Percentiles rank a stretch among this genome's conserved stretches.
Evolutionary conservation across 257 asterid genomes (phyloP).

Genomic region (Primulina tabacum): DNA sequence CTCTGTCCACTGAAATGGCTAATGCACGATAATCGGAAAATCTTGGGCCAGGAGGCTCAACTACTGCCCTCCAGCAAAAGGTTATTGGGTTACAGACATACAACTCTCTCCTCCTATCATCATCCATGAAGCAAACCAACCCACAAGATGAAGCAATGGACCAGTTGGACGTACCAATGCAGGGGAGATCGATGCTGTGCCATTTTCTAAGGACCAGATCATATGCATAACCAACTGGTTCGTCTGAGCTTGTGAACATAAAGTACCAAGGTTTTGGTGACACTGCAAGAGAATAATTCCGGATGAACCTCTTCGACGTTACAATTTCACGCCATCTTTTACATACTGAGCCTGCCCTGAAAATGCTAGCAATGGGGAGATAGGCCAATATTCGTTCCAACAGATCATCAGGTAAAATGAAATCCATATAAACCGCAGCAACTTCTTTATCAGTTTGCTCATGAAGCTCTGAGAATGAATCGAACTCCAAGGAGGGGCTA

Average conservation of each 20-base stretch:
- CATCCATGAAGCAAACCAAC: conserved; percentile 85
- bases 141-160: conserved; percentile 76
- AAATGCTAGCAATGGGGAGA: conserved; percentile 79
- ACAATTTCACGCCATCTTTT: conserved; percentile 85
- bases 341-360: conserved; percentile 77
- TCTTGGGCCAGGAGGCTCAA: conserved; percentile 61
- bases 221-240: conserved; percentile 76
- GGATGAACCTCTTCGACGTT: conserved; percentile 57
- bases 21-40: conserved; percentile 74
- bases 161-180: conserved; percentile 69
- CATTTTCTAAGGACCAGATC: conserved; percentile 75
- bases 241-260: conserved; percentile 92
- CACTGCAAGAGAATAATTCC: conserved; percentile 49
- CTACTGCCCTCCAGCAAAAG: conserved; percentile 39
- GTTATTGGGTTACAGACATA: conserved; percentile 85
- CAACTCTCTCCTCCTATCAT: conserved; percentile 61
- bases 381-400: conserved; percentile 71
- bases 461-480: conserved; percentile 46
- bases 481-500: conserved; percentile 28
- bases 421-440: conserved; percentile 50
- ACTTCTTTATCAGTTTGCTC: conserved; percentile 49
- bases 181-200: conserved; percentile 79
- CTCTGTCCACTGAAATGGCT: conserved; percentile 53
- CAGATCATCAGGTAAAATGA: conserved; percentile 76
- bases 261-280: conserved; percentile 91